Conservation (phyloP, 495 filamentous ascomycete species). For the Xylaria curta region DNA sequence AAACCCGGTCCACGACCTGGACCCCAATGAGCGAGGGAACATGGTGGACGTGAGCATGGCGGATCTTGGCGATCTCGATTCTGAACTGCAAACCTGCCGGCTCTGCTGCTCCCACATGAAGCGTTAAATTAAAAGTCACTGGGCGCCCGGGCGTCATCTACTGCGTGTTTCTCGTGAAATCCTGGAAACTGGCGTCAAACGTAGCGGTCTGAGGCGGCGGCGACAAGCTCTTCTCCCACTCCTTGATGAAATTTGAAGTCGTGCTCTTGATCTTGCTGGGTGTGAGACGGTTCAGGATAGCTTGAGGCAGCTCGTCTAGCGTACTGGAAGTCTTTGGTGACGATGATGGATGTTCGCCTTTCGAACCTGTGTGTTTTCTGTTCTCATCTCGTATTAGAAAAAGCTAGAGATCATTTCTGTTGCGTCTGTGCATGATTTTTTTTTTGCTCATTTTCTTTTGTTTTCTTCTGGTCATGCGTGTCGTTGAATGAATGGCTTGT, state of each 20-base stretch:
- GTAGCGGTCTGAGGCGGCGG: slow-evolving; percentile 32
- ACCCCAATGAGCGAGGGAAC: not conserved
- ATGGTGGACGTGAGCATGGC: not conserved
- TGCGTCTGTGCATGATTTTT: not conserved
- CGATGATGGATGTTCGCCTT: slow-evolving; percentile 46
- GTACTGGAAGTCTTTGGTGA: slow-evolving; percentile 39
- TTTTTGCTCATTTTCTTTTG: not conserved
- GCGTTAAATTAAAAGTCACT: not conserved
- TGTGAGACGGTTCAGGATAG: slow-evolving; percentile 60
- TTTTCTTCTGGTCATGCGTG: not conserved
- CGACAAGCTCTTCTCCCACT: slow-evolving; percentile 70
- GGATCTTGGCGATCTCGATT: not conserved
- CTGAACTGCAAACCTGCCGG: not conserved
- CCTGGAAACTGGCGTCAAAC: slow-evolving; percentile 23
- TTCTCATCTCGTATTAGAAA: slow-evolving; percentile 27
- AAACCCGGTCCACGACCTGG: not conserved
- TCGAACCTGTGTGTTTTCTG: slow-evolving; percentile 39
- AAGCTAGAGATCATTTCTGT: slow-evolving; percentile 22
- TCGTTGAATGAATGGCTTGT: slow-evolving; percentile 27
- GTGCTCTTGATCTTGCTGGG: slow-evolving; percentile 72
- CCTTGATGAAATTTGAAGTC: slow-evolving; percentile 75
- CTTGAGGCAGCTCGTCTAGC: slow-evolving; percentile 69
- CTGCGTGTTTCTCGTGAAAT: slow-evolving; percentile 12
- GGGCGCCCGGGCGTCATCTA: not conserved
- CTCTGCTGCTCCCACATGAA: not conserved